These are phyloP conservation scores for Aspergillus sp. DNA, from an alignment of 2,329 filamentous ascomycete genomes.

Conservation along the genomic window DNA sequence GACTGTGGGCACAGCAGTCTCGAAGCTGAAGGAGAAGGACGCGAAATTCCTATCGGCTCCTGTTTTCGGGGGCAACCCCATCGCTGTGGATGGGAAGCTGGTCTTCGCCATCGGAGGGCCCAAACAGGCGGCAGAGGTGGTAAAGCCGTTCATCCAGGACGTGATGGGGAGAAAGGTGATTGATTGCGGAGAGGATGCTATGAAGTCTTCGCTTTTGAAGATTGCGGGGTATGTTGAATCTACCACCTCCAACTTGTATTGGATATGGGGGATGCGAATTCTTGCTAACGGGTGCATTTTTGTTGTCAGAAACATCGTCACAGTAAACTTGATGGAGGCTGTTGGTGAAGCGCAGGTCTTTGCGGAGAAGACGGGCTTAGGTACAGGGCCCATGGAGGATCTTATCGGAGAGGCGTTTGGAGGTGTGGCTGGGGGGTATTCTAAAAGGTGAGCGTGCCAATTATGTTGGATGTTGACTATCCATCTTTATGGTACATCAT, in stretches of 20 bases:
- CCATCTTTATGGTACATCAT: too few relatives aligned
- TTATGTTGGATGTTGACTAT: too few relatives aligned
- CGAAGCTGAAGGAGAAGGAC: conserved; percentile 35
- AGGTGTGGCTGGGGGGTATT: conserved; percentile 45
- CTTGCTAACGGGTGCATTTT: background rate
- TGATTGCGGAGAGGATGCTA: conserved; percentile 47
- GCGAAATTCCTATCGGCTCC: conserved; percentile 45
- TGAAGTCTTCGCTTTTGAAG: conserved; percentile 47
- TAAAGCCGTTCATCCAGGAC: conserved; percentile 46
- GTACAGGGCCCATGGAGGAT: conserved; percentile 44
- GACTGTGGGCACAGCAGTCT: conserved; percentile 49
- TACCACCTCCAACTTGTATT: background rate
- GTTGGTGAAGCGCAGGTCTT: conserved; percentile 51
- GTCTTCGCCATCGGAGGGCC: conserved; percentile 48
- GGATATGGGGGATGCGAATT: background rate
- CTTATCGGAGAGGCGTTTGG: conserved; percentile 49
- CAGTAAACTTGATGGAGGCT: conserved; percentile 48
- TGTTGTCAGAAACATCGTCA: conserved; percentile 42
- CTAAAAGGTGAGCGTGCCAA: conserved; percentile 35
- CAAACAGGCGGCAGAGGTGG: conserved; percentile 30
- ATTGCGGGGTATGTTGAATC: conserved; percentile 41
- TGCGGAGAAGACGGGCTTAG: conserved; percentile 49
- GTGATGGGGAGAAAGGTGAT: conserved; percentile 49
- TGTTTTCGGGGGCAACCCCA: conserved; percentile 48
- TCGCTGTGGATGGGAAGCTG: conserved; percentile 49